Conservation (phyloP, 2,329 filamentous ascomycete species). For the Stemphylium beticola region DNA sequence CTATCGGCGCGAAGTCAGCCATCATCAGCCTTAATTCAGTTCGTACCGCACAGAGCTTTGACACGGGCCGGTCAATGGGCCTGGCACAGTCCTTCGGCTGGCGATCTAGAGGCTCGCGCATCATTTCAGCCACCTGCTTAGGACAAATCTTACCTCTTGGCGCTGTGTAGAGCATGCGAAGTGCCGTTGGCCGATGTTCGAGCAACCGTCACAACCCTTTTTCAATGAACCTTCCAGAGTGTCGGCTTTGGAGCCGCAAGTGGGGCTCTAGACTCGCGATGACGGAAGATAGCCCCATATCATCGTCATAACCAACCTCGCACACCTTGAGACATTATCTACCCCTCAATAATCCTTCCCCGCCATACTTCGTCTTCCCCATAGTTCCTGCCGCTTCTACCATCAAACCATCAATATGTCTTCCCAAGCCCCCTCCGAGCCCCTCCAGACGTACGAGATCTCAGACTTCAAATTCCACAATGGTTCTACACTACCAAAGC, state of each 20-base stretch:
- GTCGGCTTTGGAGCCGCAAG: conserved; percentile 4
- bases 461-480: conserved; percentile 28
- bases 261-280: conserved; percentile 5
- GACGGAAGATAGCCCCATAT: conserved; percentile 7
- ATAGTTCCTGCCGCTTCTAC: background rate
- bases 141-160: background rate
- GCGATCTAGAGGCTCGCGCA: background rate
- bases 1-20: no score
- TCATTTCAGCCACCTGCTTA: background rate
- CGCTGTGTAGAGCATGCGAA: background rate
- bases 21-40: background rate
- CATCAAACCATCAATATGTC: conserved; percentile 8
- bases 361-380: background rate
- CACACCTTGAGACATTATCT: background rate
- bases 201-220: background rate
- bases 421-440: conserved; percentile 13
- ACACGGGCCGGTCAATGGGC: background rate
- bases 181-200: background rate
- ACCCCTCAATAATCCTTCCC: conserved; percentile 1
- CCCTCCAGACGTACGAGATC: conserved; percentile 21
- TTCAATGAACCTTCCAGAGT: background rate
- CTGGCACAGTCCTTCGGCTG: background rate
- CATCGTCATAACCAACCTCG: conserved; percentile 6
- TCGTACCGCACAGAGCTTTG: background rate
- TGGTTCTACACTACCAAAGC: conserved; percentile 19